phyloP scores from a whole-genome alignment of 2,329 filamentous ascomycete species.

The Botrytis pseudocinerea region DNA sequence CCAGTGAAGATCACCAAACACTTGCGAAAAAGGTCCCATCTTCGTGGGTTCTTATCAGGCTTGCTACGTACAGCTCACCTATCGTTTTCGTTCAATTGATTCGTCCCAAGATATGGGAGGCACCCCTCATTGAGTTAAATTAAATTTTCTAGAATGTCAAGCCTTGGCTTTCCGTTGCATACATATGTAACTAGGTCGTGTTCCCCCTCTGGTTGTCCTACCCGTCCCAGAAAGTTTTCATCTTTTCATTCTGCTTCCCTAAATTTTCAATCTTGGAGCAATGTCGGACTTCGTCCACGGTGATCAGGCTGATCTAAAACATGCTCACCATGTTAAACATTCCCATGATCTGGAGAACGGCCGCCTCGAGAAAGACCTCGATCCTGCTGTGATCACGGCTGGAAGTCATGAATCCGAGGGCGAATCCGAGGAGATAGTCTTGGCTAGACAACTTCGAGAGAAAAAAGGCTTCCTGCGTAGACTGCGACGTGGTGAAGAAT shows the following conservation, averaged over 20 bases:
- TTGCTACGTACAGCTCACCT: conserved; percentile 15
- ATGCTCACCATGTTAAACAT: conserved; percentile 30
- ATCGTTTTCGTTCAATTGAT: conserved; percentile 13
- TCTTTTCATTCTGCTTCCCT: neutral
- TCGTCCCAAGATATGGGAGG: conserved; percentile 5
- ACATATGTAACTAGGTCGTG: conserved; percentile 23
- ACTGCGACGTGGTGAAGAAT: conserved; percentile 44
- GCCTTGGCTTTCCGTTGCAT: conserved; percentile 20
- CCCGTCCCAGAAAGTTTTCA: conserved; percentile 9
- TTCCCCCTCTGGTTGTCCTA: conserved; percentile 16
- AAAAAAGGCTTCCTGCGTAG: conserved; percentile 30
- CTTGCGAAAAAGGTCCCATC: neutral
- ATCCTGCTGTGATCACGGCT: conserved; percentile 15
- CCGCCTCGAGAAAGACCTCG: conserved; percentile 26
- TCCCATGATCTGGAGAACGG: conserved; percentile 34
- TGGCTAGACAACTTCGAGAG: conserved; percentile 34
- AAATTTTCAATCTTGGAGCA: conserved; percentile 6
- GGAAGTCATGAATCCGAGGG: conserved; percentile 14
- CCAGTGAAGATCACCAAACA: conserved; percentile 11
- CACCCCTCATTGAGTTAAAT: neutral
- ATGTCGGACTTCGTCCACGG: conserved; percentile 36
- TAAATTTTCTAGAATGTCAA: conserved; percentile 20
- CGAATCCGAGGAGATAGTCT: conserved; percentile 30
- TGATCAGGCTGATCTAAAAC: conserved; percentile 33
- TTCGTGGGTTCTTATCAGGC: conserved; percentile 19